A percentile compares a stretch with the other conserved stretches of the same genome.
phyloP scores from a whole-genome alignment of 2,329 filamentous ascomycete genomes.

The Waltergamsia citrina region DNA sequence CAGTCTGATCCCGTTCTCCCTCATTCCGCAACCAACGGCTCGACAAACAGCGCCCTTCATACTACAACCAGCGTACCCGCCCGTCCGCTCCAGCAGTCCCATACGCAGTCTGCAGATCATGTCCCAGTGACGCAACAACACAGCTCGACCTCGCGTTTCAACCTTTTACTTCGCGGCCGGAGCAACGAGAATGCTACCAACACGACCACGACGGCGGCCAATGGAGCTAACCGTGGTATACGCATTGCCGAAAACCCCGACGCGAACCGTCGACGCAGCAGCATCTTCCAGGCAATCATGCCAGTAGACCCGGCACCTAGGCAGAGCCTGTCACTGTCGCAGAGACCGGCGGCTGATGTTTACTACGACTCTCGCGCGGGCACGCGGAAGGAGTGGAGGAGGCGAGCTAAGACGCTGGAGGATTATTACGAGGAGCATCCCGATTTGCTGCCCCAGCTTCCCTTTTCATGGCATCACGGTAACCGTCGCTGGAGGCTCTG shows the following conservation, averaged over 20 bases:
- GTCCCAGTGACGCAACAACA: background rate
- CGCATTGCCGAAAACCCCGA: too few relatives aligned
- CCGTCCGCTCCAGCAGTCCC: background rate
- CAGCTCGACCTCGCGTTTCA: background rate
- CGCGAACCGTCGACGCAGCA: slow-evolving; percentile 6
- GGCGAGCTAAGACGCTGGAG: slow-evolving; percentile 22
- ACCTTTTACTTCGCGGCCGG: too few relatives aligned
- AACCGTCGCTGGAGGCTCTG: slow-evolving; percentile 31
- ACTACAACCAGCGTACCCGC: too few relatives aligned
- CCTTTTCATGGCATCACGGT: slow-evolving; percentile 30
- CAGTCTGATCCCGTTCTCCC: slow-evolving; percentile 5
- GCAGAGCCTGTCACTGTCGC: slow-evolving; percentile 23
- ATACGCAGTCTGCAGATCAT: background rate
- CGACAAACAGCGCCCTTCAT: background rate
- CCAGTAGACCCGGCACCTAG: slow-evolving; percentile 10
- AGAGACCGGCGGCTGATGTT: slow-evolving; percentile 19
- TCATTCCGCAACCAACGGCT: background rate
- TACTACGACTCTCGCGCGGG: slow-evolving; percentile 30
- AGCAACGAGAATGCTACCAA: background rate
- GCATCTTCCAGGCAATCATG: slow-evolving; percentile 3
- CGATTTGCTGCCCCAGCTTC: slow-evolving; percentile 25
- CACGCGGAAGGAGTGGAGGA: slow-evolving; percentile 21
- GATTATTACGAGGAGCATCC: slow-evolving; percentile 30
- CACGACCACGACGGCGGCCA: background rate
- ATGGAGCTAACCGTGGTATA: too few relatives aligned